Percentiles rank a stretch among this genome's conserved stretches.
Evolutionary conservation across 257 asterid species (phyloP).

Genomic region (Penstemon newberryi): DNA sequence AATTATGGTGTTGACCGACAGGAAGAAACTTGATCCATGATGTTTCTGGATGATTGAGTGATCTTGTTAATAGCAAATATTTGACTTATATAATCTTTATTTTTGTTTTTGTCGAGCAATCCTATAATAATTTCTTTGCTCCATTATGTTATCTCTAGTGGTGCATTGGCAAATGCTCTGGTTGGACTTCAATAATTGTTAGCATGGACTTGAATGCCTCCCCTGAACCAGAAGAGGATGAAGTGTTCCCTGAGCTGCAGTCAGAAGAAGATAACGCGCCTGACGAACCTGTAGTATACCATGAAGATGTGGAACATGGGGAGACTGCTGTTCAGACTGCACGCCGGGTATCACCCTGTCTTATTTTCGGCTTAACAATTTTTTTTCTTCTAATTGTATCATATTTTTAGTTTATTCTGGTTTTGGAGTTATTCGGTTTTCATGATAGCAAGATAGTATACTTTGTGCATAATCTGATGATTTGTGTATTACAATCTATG

Average conservation of each 20-base stretch:
- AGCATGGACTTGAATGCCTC: conserved; percentile 96
- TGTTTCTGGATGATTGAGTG: conserved; percentile 4
- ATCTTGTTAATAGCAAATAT: background rate
- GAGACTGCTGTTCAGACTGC: conserved; percentile 56
- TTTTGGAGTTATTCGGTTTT: background rate
- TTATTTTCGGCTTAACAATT: background rate
- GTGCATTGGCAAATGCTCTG: conserved; percentile 47
- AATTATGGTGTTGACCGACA: background rate
- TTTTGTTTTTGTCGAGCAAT: conserved; percentile 10
- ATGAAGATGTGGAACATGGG: conserved; percentile 54
- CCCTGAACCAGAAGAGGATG: conserved; percentile 94
- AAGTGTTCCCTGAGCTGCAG: conserved; percentile 55
- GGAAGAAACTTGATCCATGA: conserved; percentile 6
- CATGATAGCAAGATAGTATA: background rate
- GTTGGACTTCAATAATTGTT: conserved; percentile 51
- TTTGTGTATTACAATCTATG: conserved; percentile 4
- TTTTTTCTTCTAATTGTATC: background rate
- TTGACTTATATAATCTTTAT: background rate
- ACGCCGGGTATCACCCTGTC: conserved; percentile 61
- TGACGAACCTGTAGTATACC: conserved; percentile 47
- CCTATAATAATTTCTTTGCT: conserved; percentile 19
- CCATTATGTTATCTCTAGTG: conserved; percentile 9
- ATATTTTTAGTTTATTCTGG: conserved; percentile 17
- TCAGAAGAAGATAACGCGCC: conserved; percentile 64
- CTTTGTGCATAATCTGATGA: background rate